These are phyloP conservation scores for Actinomortierella wolfii DNA, from an alignment of 371 early-diverging fungal species.

Conservation along the genomic window DNA sequence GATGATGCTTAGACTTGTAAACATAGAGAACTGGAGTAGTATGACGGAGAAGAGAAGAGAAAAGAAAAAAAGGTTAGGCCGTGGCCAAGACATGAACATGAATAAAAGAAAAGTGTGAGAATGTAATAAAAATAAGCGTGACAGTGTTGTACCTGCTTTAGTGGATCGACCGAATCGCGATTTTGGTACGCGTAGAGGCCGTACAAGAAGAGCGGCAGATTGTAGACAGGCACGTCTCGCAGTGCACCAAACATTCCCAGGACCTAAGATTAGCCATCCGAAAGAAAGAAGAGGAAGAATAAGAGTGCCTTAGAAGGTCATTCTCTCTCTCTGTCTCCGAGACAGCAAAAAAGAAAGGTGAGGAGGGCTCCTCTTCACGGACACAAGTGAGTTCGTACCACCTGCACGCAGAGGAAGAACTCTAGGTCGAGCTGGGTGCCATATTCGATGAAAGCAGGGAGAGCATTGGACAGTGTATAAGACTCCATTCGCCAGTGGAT, in stretches of 20 bases:
- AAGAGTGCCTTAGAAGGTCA: background rate
- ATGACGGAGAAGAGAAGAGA: background rate
- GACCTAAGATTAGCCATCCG: conserved; percentile 22
- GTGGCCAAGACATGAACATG: background rate
- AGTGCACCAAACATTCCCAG: conserved; percentile 38
- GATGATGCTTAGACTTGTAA: conserved; percentile 39
- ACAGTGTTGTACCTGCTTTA: conserved; percentile 20
- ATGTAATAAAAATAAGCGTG: background rate
- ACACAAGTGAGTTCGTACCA: conserved; percentile 14
- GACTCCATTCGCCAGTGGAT: background rate
- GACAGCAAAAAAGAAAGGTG: background rate
- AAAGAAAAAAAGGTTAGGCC: background rate
- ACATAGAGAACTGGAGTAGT: conserved; percentile 45
- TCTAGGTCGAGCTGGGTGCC: conserved; percentile 42
- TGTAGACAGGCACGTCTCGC: conserved; percentile 41
- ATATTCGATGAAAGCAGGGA: conserved; percentile 43
- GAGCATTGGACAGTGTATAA: conserved; percentile 27
- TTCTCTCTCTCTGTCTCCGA: background rate
- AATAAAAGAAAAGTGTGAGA: background rate
- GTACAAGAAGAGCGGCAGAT: conserved; percentile 37
- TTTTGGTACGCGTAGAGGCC: conserved; percentile 43
- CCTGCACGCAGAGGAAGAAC: conserved; percentile 32
- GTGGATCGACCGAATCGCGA: conserved; percentile 37
- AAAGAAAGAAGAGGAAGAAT: background rate
- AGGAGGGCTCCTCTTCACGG: no score